Percentiles rank a stretch among this genome's conserved stretches.
Conservation (phyloP, 2,329 filamentous ascomycete genomes). For the Stagonosporopsis rhizophila region DNA sequence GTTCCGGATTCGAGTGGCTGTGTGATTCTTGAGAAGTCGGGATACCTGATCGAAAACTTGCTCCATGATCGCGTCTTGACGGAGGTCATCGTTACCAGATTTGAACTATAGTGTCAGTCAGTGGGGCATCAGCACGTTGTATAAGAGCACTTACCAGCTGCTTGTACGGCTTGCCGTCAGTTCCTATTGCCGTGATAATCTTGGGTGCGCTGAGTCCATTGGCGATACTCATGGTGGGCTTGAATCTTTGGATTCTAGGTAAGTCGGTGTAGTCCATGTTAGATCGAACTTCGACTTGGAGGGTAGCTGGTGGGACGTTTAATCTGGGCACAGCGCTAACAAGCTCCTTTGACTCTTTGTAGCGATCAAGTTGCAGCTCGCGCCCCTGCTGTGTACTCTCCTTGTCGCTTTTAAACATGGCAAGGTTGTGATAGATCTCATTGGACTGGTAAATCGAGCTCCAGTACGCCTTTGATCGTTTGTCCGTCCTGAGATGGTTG, state of each 20-base stretch:
- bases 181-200: constrained; percentile 82
- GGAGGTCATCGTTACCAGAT: constrained; percentile 92
- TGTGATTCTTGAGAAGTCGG: constrained; percentile 83
- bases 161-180: constrained; percentile 80
- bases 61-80: constrained; percentile 98
- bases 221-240: constrained; percentile 81
- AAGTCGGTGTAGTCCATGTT: constrained; percentile 78
- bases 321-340: constrained; percentile 68
- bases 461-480: constrained; percentile 67
- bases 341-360: constrained; percentile 68
- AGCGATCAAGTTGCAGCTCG: constrained; percentile 69
- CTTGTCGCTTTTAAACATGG: constrained; percentile 68
- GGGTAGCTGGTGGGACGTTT: constrained; percentile 84
- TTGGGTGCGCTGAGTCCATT: constrained; percentile 93
- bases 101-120: constrained; percentile 68
- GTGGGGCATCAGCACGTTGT: no score
- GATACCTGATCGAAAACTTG: constrained; percentile 98
- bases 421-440: constrained; percentile 68
- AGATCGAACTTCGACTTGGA: constrained; percentile 78
- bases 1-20: constrained; percentile 84
- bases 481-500: constrained; percentile 63
- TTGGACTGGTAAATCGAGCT: constrained; percentile 75
- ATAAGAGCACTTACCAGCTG: constrained; percentile 68
- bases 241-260: constrained; percentile 76
- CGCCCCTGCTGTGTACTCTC: constrained; percentile 70